Evolutionary conservation across 805 yeast species (phyloP).

Genomic region (Starmerella vaccinii): DNA sequence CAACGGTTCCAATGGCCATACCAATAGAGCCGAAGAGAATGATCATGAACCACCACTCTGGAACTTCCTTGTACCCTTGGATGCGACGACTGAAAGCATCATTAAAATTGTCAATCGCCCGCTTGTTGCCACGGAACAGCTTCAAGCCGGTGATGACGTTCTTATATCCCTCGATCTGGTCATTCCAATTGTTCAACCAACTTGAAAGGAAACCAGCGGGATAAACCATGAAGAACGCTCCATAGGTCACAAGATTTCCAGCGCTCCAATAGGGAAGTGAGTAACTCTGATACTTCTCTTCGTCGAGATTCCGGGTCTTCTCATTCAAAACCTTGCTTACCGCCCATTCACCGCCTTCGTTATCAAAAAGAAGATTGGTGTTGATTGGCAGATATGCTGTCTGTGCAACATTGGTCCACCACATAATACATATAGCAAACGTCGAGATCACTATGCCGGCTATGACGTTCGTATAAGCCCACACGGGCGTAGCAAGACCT

Average conservation of each 20-base stretch:
- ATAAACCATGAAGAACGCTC: constrained; percentile 46
- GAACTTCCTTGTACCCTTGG: constrained; percentile 53
- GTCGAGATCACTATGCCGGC: constrained; percentile 25
- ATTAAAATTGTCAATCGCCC: constrained; percentile 32
- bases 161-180: neutral
- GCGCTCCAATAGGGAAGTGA: constrained; percentile 63
- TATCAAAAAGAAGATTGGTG: constrained; percentile 39
- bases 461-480: neutral
- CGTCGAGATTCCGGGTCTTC: constrained; percentile 37
- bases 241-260: constrained; percentile 49
- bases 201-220: constrained; percentile 46
- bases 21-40: constrained; percentile 38
- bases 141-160: constrained; percentile 21
- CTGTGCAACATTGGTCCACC: constrained; percentile 42
- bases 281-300: constrained; percentile 42
- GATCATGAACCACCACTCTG: constrained; percentile 54
- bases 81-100: constrained; percentile 35
- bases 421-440: constrained; percentile 28
- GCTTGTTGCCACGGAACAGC: constrained; percentile 31
- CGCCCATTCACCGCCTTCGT: constrained; percentile 40
- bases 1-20: constrained; percentile 37
- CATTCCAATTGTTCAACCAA: constrained; percentile 20
- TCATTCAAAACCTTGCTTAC: constrained; percentile 39
- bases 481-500: neutral
- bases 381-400: constrained; percentile 45